A percentile compares a stretch with the other conserved stretches of the same genome.
phyloP scores from a whole-genome alignment of 345 rosid species.

The Lenwebbia sp. region DNA sequence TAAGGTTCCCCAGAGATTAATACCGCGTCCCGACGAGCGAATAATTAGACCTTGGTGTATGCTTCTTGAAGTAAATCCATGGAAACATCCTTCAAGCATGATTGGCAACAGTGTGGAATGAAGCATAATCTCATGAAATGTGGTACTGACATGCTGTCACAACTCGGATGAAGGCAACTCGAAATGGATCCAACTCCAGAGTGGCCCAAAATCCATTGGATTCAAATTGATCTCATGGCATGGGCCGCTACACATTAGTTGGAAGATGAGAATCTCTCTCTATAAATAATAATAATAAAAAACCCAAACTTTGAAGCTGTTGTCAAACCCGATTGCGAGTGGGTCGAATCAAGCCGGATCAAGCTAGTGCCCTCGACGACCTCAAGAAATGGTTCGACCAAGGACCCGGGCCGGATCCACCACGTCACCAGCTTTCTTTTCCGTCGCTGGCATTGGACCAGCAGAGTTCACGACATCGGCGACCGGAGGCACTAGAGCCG shows the following conservation, averaged over 20 bases:
- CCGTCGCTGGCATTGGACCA: background rate
- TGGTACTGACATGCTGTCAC: background rate
- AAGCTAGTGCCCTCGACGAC: background rate
- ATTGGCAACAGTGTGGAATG: background rate
- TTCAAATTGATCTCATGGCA: background rate
- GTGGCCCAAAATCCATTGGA: background rate
- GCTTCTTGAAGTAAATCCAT: background rate
- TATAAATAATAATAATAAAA: too few species aligned
- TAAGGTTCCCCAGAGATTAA: background rate
- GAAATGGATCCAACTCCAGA: background rate
- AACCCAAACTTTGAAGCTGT: background rate
- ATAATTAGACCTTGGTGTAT: background rate
- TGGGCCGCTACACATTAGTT: background rate
- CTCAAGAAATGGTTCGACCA: background rate
- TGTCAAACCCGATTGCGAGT: background rate
- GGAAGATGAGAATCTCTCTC: background rate
- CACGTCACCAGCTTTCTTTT: background rate
- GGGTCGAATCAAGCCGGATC: background rate
- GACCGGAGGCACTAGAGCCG: background rate
- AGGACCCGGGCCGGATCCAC: background rate
- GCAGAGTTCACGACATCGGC: background rate
- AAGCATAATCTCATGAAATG: background rate
- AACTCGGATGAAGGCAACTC: background rate
- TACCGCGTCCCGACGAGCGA: background rate
- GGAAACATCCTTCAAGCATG: background rate